Conservation (phyloP, 2,329 filamentous ascomycete species). For the Nannizzia gypsea region DNA sequence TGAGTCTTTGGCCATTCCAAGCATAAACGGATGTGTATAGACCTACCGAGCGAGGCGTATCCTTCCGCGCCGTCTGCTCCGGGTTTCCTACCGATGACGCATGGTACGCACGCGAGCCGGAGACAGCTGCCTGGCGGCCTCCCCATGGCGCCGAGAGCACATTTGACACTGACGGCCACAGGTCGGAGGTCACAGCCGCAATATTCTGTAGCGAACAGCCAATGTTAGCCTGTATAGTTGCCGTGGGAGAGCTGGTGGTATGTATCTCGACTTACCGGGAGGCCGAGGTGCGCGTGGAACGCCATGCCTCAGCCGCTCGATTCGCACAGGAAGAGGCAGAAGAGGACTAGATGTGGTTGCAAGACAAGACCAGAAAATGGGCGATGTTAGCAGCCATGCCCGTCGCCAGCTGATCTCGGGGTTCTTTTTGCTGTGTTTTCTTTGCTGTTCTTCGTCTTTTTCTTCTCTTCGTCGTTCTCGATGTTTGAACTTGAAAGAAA, state of each 20-base stretch:
- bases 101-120: conserved; percentile 4
- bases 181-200: conserved; percentile 30
- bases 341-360: not conserved
- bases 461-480: no score
- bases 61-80: not conserved
- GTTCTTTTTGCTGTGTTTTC: not conserved
- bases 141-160: conserved; percentile 29
- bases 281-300: conserved; percentile 38
- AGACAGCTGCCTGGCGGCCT: conserved; percentile 11
- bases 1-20: not conserved
- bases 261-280: conserved; percentile 31
- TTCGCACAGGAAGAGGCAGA: not conserved
- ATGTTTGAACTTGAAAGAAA: not conserved
- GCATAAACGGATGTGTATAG: not conserved
- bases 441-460: not conserved
- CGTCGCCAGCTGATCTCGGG: not conserved
- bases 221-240: not conserved
- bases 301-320: conserved; percentile 31
- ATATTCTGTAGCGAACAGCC: conserved; percentile 31
- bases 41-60: not conserved
- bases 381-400: conserved; percentile 1
- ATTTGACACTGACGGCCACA: conserved; percentile 35
- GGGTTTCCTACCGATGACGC: not conserved
- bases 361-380: not conserved
- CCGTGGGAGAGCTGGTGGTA: not conserved